Base-by-base conservation (phyloP, 1,284 basidiomycete species). In the Fomitopsis pinicola region DNA sequence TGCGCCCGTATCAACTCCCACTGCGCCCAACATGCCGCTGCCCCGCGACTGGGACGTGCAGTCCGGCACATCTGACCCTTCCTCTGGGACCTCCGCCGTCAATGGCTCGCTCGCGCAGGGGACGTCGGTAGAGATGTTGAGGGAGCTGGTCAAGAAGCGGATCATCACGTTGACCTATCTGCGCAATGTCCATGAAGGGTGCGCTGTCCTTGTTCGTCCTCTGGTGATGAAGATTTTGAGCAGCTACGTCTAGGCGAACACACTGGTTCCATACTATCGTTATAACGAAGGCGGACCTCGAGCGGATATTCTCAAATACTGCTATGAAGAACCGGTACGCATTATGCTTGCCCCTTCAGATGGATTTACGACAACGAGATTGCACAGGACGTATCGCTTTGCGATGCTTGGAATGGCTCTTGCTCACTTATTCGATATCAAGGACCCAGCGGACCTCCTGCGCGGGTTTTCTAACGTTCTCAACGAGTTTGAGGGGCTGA, bases 201-300 rank as follows among this genome's bases (percentile, higher is more conserved):
- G 69, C 67, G 87, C 19, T 15, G 42, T 33, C 30, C 38, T 8
- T 36, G 7, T n/a, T 58, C 17, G 40, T 53, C 36, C 30, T 28
- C 19, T 42, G 15, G 55, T 12, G 35, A 46, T 56, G 40, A 63
- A 57, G 59, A 48, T 40, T 10, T 48, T 53, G 54, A 50, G 53
- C 59, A 17, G 17, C 65, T 57, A 45, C 36, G 35, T 44, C 44
- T 68, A 92, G 89, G 56, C 85, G 85, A 61, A 88, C 85, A 67
- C 89, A 94, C 72, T 95, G 92, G 92, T 93, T 95, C 69, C 91
- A 94, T 70, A 95, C 93, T 4, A 88, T 95, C 64, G 80, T 91
- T 69, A 83, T 95, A 66, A 86, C 88, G 50, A 82, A 84, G 57
- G 69, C 77, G 17, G 92, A 94, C 58, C 81, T 95, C 10, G 88